phyloP scores from a whole-genome alignment of 495 filamentous ascomycete species.

The Aspergillus olivimuriae region DNA sequence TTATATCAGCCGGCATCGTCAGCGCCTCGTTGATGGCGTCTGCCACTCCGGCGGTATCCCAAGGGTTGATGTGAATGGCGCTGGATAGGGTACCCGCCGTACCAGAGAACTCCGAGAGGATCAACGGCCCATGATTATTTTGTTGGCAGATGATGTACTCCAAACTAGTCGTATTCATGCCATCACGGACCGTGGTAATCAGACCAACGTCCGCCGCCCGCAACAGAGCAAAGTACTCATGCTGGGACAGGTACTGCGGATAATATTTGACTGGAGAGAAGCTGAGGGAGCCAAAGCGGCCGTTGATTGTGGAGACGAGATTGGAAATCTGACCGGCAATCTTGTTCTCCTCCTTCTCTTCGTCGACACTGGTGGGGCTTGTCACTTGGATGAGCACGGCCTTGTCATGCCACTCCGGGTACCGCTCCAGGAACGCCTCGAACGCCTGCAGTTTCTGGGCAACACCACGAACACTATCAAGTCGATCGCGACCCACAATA shows the following conservation, averaged over 20 bases:
- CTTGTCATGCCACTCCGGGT: slow-evolving; percentile 82
- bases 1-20: slow-evolving; percentile 59
- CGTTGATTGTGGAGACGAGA: slow-evolving; percentile 84
- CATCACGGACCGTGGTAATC: slow-evolving; percentile 87
- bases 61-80: slow-evolving; percentile 92
- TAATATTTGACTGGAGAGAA: slow-evolving; percentile 89
- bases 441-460: slow-evolving; percentile 91
- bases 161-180: slow-evolving; percentile 93
- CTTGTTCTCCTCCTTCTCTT: slow-evolving; percentile 65
- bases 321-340: slow-evolving; percentile 80
- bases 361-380: slow-evolving; percentile 72
- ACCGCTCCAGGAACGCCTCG: slow-evolving; percentile 78
- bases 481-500: slow-evolving; percentile 87
- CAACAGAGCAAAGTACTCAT: slow-evolving; percentile 88
- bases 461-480: slow-evolving; percentile 85
- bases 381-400: slow-evolving; percentile 95
- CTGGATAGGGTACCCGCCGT: slow-evolving; percentile 78
- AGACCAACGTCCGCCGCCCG: slow-evolving; percentile 81
- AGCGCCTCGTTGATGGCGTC: slow-evolving; percentile 72
- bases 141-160: slow-evolving; percentile 92
- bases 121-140: slow-evolving; percentile 74
- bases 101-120: slow-evolving; percentile 92
- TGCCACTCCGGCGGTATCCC: slow-evolving; percentile 78
- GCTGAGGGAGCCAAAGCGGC: slow-evolving; percentile 74
- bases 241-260: slow-evolving; percentile 76